Percentiles rank a stretch among this genome's conserved stretches.
These are phyloP conservation scores for Nemania sp. DNA, from an alignment of 2,329 filamentous ascomycete species.

Conservation along the genomic window DNA sequence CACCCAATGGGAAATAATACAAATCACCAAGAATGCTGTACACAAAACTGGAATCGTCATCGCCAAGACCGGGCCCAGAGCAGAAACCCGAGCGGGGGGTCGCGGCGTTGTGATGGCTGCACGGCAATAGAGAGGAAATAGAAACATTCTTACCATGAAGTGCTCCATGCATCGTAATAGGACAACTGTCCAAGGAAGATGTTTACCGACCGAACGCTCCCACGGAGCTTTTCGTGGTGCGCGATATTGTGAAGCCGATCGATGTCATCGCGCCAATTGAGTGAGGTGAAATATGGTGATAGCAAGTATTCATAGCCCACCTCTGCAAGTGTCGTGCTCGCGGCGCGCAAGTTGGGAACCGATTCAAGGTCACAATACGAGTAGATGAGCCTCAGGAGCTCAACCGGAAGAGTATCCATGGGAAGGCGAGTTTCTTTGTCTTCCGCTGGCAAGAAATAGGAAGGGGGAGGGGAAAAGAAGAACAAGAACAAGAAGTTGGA, in stretches of 20 bases:
- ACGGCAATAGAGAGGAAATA: not conserved
- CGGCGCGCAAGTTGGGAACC: slow-evolving; percentile 47
- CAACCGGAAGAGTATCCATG: slow-evolving; percentile 44
- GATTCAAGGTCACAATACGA: slow-evolving; percentile 44
- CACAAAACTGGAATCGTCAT: too few relatives aligned
- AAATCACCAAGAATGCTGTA: too few relatives aligned
- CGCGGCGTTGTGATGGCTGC: not conserved
- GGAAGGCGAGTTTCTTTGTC: not conserved
- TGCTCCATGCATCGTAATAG: slow-evolving; percentile 44
- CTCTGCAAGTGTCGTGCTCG: slow-evolving; percentile 44
- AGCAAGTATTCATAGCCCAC: slow-evolving; percentile 50
- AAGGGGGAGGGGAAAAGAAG: not conserved
- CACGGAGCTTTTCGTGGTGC: slow-evolving; percentile 46
- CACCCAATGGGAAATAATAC: not conserved
- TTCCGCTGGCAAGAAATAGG: not conserved
- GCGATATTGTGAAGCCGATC: slow-evolving; percentile 50
- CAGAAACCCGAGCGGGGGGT: not conserved
- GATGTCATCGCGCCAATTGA: slow-evolving; percentile 52
- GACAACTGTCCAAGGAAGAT: slow-evolving; percentile 51
- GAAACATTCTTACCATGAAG: slow-evolving; percentile 33
- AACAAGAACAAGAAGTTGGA: not conserved
- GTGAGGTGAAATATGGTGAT: slow-evolving; percentile 45
- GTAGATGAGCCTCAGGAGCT: slow-evolving; percentile 49
- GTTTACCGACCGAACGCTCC: slow-evolving; percentile 47
- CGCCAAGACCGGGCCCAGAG: too few relatives aligned